Conservation (phyloP, 306 rosid species). For the Trifolium repens region DNA sequence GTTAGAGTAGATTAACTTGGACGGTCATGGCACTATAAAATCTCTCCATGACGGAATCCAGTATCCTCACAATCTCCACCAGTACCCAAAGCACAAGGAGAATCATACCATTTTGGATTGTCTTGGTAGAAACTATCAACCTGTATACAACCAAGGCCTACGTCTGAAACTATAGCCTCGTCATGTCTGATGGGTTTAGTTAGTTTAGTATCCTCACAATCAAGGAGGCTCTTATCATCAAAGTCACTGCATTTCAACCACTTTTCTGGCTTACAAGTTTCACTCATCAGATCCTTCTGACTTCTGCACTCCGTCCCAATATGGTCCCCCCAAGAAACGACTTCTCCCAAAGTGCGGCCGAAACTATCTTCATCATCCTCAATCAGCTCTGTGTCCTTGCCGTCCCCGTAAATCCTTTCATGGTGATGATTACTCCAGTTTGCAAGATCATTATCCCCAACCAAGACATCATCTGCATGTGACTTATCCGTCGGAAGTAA, state of each 20-base stretch:
- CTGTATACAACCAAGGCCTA: constrained; percentile 92
- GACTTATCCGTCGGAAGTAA: constrained; percentile 66
- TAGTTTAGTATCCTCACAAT: constrained; percentile 90
- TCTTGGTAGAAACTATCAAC: constrained; percentile 96
- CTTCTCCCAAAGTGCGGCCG: constrained; percentile 80
- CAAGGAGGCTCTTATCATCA: constrained; percentile 90
- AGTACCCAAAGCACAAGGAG: constrained; percentile 95
- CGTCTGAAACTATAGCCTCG: constrained; percentile 79
- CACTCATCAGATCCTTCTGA: constrained; percentile 74
- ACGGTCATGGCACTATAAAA: constrained; percentile 68
- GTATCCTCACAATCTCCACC: constrained; percentile 87
- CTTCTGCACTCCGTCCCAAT: constrained; percentile 77
- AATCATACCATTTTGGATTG: constrained; percentile 94
- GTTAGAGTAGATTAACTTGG: constrained; percentile 58
- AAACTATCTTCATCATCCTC: constrained; percentile 97
- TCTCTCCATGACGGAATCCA: constrained; percentile 85
- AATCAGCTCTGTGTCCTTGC: constrained; percentile 86
- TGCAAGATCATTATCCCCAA: constrained; percentile 92
- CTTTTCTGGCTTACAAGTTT: constrained; percentile 88
- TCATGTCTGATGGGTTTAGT: constrained; percentile 87
- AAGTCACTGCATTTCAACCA: constrained; percentile 93
- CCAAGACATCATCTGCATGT: constrained; percentile 75
- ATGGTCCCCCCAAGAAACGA: constrained; percentile 97
- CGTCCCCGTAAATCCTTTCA: constrained; percentile 76
- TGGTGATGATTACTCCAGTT: constrained; percentile 91